Base-by-base conservation (phyloP, 2,329 filamentous ascomycete genomes). In the Madurella fahalii region DNA sequence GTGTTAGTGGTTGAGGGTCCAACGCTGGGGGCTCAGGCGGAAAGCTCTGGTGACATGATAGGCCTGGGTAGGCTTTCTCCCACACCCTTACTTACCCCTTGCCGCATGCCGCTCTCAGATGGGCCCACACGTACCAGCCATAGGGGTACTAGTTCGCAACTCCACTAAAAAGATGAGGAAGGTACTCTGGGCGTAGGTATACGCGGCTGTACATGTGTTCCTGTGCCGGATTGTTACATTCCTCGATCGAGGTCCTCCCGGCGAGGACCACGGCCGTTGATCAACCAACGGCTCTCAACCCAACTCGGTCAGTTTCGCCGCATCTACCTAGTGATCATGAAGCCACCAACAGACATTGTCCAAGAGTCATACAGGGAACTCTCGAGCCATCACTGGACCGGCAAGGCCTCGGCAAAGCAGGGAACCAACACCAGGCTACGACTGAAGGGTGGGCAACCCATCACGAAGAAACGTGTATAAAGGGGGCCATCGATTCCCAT, bases 231-330 rank as follows among this genome's bases (percentile, higher is more conserved):
- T 32, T 40, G 50, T 53, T 57, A 41, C 54, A 57, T 54, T 50
- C 34, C 41, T 31, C 31, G 40, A 31, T 20, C 17, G 16, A 40
- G 49, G 37, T 48, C 40, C 34, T 50, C 51, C 51, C 44, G 18
- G 37, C 47, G 32, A 51, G 47, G 9, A 39, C 47, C 50, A 53
- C 50, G 50, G 47, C 54, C 42, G 40, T 51, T 50, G 30, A 54
- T 51, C 54, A 37, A 57, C 56, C 53, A 56, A 58, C 57, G 15
- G 41, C 18, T 20, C 16, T 47, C 48, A 39, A 41, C 48, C 40
- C 51, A 45, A 50, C 41, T 40, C 40, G 15, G 51, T 53, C 42
- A 46, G 47, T 46, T 50, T 57, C 48, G 57, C 57, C 53, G 32
- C 48, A n/a, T 50, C 32, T 37, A 17, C 39, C 32, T 37, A 32